Evolutionary conservation across 225 moss, liverwort and hornwort species (phyloP).

Genomic region (Pleurozium schreberi): DNA sequence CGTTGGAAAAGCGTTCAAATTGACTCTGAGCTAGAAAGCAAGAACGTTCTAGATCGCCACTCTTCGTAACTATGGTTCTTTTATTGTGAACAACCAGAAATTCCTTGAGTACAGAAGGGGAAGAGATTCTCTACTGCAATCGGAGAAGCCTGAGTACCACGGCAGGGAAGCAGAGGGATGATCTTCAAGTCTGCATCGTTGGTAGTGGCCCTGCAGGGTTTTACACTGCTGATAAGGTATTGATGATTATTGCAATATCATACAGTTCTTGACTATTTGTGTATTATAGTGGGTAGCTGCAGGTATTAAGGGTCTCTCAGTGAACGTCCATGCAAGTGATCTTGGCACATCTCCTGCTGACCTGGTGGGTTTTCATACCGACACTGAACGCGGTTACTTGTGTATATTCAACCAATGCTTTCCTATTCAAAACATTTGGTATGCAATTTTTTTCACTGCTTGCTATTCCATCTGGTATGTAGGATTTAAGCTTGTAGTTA

Average conservation of each 20-base stretch:
- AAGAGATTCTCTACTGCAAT: background rate
- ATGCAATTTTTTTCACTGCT: background rate
- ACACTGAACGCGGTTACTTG: background rate
- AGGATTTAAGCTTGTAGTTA: background rate
- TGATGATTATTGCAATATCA: background rate
- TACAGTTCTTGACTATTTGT: background rate
- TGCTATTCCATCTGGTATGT: background rate
- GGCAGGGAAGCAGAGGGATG: constrained; percentile 7
- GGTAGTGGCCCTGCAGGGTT: constrained; percentile 97
- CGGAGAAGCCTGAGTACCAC: constrained; percentile 1
- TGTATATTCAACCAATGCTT: background rate
- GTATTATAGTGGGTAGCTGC: background rate
- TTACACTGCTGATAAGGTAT: constrained; percentile 95
- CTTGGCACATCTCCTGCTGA: constrained; percentile 58
- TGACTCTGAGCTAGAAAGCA: background rate
- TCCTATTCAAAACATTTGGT: background rate
- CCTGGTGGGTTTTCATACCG: constrained; percentile 41
- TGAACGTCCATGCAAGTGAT: constrained; percentile 62
- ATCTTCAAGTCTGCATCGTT: constrained; percentile 73
- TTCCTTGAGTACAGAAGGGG: background rate
- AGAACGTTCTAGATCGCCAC: background rate
- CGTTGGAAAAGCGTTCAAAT: background rate
- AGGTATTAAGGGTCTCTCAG: constrained; percentile 67
- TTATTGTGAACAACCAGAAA: constrained; percentile 1
- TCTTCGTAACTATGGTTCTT: background rate